Evolutionary conservation across 2,329 filamentous ascomycete genomes (phyloP).

Genomic region (Neofusicoccum ribis): DNA sequence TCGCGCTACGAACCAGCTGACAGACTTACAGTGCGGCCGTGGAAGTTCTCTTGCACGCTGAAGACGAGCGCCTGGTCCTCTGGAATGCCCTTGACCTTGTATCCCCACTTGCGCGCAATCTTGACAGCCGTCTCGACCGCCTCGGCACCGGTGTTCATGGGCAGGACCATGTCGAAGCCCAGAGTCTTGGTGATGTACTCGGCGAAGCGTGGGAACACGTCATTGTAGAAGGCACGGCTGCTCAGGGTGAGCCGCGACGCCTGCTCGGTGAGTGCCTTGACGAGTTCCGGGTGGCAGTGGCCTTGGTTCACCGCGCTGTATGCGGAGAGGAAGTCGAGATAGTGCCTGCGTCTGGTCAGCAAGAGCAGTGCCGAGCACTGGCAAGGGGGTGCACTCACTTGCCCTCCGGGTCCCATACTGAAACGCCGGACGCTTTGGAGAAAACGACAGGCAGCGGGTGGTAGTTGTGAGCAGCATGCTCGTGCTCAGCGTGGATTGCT

Average conservation of each 20-base stretch:
- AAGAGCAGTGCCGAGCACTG: neutral
- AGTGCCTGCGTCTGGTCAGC: conserved; percentile 53
- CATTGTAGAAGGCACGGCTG: conserved; percentile 95
- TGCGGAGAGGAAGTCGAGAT: conserved; percentile 96
- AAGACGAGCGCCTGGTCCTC: conserved; percentile 82
- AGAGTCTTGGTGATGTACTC: conserved; percentile 87
- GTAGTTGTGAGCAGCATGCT: conserved; percentile 97
- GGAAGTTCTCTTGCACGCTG: conserved; percentile 88
- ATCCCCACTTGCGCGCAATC: conserved; percentile 95
- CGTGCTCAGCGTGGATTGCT: conserved; percentile 78
- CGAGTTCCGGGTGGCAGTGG: conserved; percentile 93
- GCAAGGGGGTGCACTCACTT: conserved; percentile 23
- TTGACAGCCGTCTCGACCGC: conserved; percentile 96
- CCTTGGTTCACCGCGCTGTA: conserved; percentile 98
- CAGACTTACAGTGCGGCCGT: conserved; percentile 79
- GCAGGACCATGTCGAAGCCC: conserved; percentile 95
- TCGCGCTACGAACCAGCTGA: neutral
- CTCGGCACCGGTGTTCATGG: conserved; percentile 97
- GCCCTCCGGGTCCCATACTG: conserved; percentile 96
- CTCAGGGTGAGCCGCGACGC: conserved; percentile 86
- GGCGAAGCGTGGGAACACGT: conserved; percentile 94
- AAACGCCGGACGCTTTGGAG: conserved; percentile 71
- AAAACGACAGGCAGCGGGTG: conserved; percentile 87
- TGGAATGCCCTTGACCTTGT: conserved; percentile 90
- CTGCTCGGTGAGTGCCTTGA: conserved; percentile 87